Evolutionary conservation across 208 protist genomes (phyloP).

Genomic region (Acanthamoeba triangularis): DNA sequence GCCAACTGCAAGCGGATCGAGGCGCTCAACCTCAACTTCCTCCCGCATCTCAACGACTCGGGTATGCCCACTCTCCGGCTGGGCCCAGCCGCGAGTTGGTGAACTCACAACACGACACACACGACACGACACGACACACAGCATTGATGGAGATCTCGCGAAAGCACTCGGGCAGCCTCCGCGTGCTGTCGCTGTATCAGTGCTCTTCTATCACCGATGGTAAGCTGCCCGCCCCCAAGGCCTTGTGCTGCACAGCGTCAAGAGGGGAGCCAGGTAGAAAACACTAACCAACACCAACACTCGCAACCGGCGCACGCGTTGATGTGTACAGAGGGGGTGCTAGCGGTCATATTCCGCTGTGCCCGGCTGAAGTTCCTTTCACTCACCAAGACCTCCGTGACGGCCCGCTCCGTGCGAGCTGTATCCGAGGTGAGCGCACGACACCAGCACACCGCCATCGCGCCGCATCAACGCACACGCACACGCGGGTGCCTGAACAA

Average conservation of each 20-base stretch:
- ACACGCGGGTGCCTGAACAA: not conserved
- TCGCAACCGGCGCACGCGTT: no score
- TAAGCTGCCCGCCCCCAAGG: not conserved
- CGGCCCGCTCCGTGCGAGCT: constrained; percentile 1
- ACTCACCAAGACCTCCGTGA: constrained; percentile 26
- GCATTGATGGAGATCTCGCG: constrained; percentile 37
- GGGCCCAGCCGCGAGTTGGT: not conserved
- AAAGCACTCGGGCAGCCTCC: constrained; percentile 9
- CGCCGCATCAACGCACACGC: not conserved
- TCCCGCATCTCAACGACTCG: not conserved
- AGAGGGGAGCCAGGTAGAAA: no score
- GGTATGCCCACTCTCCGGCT: not conserved
- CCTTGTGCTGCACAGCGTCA: not conserved
- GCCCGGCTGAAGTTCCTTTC: not conserved
- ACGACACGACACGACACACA: not conserved
- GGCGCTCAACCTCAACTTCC: constrained; percentile 36
- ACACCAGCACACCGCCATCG: not conserved
- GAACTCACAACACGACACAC: not conserved
- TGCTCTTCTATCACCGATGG: constrained; percentile 14
- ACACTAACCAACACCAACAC: not conserved
- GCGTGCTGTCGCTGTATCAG: constrained; percentile 29
- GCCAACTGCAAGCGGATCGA: not conserved
- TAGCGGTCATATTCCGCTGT: constrained; percentile 38
- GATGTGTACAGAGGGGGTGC: not conserved
- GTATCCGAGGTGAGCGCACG: not conserved